Conservation (phyloP, 2,329 filamentous ascomycete species). For the Bisporella sp. region DNA sequence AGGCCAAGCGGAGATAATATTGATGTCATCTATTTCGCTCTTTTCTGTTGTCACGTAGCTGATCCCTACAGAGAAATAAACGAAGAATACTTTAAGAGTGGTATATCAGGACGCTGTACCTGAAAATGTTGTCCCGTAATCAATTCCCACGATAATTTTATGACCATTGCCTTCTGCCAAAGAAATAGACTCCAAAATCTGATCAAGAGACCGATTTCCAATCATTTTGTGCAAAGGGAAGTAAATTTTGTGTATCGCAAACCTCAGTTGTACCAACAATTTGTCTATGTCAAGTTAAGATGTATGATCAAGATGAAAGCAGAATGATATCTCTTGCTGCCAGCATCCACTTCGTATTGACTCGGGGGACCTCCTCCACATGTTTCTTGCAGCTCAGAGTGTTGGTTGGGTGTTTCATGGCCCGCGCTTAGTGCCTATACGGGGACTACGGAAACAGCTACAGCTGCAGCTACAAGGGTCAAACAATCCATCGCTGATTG, state of each 20-base stretch:
- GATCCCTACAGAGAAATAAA: conserved; percentile 4
- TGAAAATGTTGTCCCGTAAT: conserved; percentile 22
- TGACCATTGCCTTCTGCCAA: conserved; percentile 3
- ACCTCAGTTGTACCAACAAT: not conserved
- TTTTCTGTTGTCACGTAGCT: conserved; percentile 13
- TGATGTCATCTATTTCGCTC: conserved; percentile 12
- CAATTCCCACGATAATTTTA: conserved; percentile 21
- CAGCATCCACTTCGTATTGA: not conserved
- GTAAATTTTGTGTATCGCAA: not conserved
- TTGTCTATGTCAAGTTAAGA: not conserved
- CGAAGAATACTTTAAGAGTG: not conserved
- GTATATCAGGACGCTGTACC: conserved; percentile 7
- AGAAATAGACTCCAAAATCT: not conserved
- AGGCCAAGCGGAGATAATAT: conserved; percentile 14
- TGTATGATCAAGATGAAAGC: not conserved
- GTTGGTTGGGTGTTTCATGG: not conserved
- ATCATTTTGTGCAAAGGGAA: not conserved
- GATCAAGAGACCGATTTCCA: not conserved
- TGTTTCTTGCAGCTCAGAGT: not conserved
- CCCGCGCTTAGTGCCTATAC: not conserved
- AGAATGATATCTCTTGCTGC: not conserved
- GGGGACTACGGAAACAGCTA: not conserved
- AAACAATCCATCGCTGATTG: not conserved
- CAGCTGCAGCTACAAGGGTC: not conserved
- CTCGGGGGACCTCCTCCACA: not conserved